Base-by-base conservation (phyloP, 768 basidiomycete species). In the Gyrodon lividus region DNA sequence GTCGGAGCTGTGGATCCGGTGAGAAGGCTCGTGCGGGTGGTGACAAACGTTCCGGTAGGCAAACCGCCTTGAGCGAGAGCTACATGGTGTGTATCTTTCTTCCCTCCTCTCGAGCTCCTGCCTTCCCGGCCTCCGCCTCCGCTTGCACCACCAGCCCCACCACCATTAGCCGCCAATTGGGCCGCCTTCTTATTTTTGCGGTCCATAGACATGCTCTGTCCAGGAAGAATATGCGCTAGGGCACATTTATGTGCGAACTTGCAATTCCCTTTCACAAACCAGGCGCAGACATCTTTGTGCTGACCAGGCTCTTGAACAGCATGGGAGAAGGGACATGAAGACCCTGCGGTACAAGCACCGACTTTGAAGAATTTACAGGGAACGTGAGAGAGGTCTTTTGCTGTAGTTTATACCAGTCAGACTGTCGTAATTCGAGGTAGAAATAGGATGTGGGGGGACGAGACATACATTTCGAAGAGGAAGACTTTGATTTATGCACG, bases 301-400 rank as follows among this genome's bases (percentile, higher is more conserved):
- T 81, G 81, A 3, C 91, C 87, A 24, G 91, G 85, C 59, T 92
- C 89, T 51, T 79, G 72, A 6, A 76, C 61, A 51, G 69, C 65
- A 69, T 98, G 96, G 24, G 93, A 94, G 79, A 98, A 98, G n/a
- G 92, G 92, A 69, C 96, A 98, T 2, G 89, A 87, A 3, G 90
- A 75, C 30, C 95, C 95, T 9, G 95, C 95, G 4, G 94, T 96
- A 71, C 95, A 98, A 12, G 85, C 87, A 30, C 94, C 92, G 57
- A 91, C 88, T 65, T 89, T 91, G 83, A 85, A 97, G 81, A 98
- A 98, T 74, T 96, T 91, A 76, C 96, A 98, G 2, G 95, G 95
- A 13, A 98, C 96, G 77, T 97, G 94, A 2, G 90, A 91, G 49
- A 98, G 80, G 67, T 93, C 91, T 69, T 92, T 92, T 44, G 66